Percentiles rank a stretch among this genome's conserved stretches.
phyloP scores from a whole-genome alignment of 139 green algal genomes.

The Ulvella scutata region DNA sequence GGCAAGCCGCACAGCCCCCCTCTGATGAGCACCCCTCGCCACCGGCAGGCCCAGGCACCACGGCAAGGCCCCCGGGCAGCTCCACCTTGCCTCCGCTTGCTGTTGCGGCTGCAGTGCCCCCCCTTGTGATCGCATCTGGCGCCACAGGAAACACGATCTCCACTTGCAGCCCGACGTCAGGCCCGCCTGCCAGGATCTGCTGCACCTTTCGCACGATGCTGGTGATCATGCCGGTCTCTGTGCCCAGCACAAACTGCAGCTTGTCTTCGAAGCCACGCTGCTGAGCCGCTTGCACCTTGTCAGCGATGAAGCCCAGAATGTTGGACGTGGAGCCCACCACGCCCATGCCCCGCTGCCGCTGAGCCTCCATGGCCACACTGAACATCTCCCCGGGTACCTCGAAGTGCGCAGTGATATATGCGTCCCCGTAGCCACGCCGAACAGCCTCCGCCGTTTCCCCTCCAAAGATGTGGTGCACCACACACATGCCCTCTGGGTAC shows the following conservation, averaged over 20 bases:
- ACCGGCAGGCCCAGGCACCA: conserved; percentile 39
- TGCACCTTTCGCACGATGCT: conserved; percentile 78
- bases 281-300: conserved; percentile 24
- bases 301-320: conserved; percentile 93
- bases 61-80: conserved; percentile 42
- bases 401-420: conserved; percentile 93
- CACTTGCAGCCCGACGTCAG: conserved; percentile 50
- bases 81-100: background rate
- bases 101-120: background rate
- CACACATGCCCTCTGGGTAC: conserved; percentile 83
- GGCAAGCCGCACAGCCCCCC: conserved; percentile 90
- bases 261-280: conserved; percentile 25
- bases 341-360: conserved; percentile 52
- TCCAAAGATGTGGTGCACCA: conserved; percentile 98
- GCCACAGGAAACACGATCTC: conserved; percentile 95
- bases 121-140: conserved; percentile 56
- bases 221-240: conserved; percentile 95
- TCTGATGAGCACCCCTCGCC: conserved; percentile 86
- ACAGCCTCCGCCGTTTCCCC: conserved; percentile 53
- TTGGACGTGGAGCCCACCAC: conserved; percentile 91
- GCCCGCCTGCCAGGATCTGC: conserved; percentile 6
- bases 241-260: conserved; percentile 91
- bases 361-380: conserved; percentile 74
- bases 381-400: conserved; percentile 95
- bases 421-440: conserved; percentile 63